Evolutionary conservation across 345 rosid species (phyloP), one percentile per base, ranked within the genome.

Genomic region (Boechera stricta): DNA sequence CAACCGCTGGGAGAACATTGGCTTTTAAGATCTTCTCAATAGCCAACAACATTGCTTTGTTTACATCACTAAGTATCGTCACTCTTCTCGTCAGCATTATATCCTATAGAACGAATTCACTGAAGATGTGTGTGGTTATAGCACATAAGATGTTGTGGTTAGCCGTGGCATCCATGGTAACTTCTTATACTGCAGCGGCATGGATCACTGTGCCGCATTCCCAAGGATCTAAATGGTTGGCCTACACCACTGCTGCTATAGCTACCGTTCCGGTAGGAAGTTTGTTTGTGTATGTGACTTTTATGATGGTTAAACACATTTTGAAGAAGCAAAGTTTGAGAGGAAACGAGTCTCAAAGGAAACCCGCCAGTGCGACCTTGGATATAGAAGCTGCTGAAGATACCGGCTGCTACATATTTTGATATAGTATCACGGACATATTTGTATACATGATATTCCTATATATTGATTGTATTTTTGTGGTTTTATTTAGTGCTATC

Each of bases 31-130:
- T 51, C 55, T 51, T 51, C 29, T 18, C 24, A 5, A 28, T 51
- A 51, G 0, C 29, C 2, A 51, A 51, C 55, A 51, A 51, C 55
- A 51, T 51, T 51, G 55, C 55, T 51, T 21, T 51, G 55, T 51
- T 52, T 52, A 52, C 31, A 52, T 52, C 56, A 52, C 56, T 52
- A 11, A 21, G 56, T 52, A 52, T 52, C 5, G 56, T 52, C 56
- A 21, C 56, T 52, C 56, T 52, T 52, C 29, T 52, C 6, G 56
- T 52, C 56, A 52, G 56, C 56, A 9, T 52, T 52, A 52, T 52
- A 52, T 0, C 56, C 2, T 52, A 52, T 21, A 52, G 13, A 4
- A 52, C 56, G 6, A 21, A 9, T 0, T 21, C 31, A 52, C 13
- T 52, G 5, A 52, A 52, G 31, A 52, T 0, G 1, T 21, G 0